Evolutionary conservation across 257 asterid genomes (phyloP), one percentile per base, ranked within the genome.

Genomic region (Misopates orontium): DNA sequence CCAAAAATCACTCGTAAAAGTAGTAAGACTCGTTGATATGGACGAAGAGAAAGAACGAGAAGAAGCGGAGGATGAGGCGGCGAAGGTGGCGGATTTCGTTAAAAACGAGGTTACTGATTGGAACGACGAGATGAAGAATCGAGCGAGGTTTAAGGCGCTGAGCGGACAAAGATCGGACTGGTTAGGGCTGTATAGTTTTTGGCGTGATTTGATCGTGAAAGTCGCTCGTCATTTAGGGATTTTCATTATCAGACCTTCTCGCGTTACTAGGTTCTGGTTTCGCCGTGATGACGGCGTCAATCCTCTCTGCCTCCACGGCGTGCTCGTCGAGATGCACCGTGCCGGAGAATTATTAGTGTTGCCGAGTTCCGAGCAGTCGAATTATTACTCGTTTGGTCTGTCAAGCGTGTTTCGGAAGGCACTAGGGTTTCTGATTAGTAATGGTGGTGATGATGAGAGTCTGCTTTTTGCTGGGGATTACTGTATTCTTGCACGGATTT

Each of bases 81-180:
- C 50, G 60, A 54, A n/a, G 13, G 84, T 78, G 56, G 74, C 74
- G 62, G 83, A 77, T 17, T 88, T 86, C 39, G 62, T 88, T 23
- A 70, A 75, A 59, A 65, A 63, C 53, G 83, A 87, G 71, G 84
- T 91, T 3, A 65, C 8, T 12, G 94, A 89, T 47, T 91, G 96
- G 96, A 88, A 91, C 71, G 88, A 91, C 65, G 91, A 81, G 19
- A 77, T 56, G 22, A 83, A 64, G 74, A 67, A 58, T 23, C 81
- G 75, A 51, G 82, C 86, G 4, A 72, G 85, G 59, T 91, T 81
- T 80, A 88, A 86, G 71, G 96, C 91, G 4, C 82, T 91, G 47
- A 88, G 94, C 77, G 98, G 98, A 16, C 98, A 86, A 87, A 77
- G 87, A 56, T 80, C 84, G 32, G 98, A 88, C 70, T 91, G 96